These are phyloP conservation scores for Pleurotus ostreatus DNA, from an alignment of 768 basidiomycete genomes.

Conservation along the genomic window DNA sequence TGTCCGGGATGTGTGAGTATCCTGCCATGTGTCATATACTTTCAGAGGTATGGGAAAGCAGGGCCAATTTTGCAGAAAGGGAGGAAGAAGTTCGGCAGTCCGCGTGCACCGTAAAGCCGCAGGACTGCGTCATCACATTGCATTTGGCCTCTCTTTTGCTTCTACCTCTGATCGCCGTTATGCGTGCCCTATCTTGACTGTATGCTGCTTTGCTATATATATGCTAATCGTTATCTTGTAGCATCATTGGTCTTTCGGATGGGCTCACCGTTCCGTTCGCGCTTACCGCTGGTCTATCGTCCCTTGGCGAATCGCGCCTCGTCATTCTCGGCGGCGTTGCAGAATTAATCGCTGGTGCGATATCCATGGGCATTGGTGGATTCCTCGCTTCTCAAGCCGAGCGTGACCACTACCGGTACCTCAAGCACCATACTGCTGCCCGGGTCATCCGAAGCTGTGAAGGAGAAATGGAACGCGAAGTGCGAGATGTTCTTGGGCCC, in stretches of 20 bases:
- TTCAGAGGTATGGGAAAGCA: not conserved
- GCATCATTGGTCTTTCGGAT: conserved; percentile 87
- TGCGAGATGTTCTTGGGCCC: conserved; percentile 80
- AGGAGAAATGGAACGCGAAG: conserved; percentile 96
- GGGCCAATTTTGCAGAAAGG: not conserved
- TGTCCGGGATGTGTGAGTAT: conserved; percentile 77
- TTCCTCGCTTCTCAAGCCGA: conserved; percentile 97
- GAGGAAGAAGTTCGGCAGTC: not conserved
- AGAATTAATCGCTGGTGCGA: conserved; percentile 93
- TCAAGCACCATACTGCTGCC: conserved; percentile 65
- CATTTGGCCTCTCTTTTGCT: not conserved
- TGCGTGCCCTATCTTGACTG: no score
- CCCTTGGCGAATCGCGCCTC: conserved; percentile 84
- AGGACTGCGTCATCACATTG: not conserved
- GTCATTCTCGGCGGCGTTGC: conserved; percentile 94
- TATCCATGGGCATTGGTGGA: conserved; percentile 98
- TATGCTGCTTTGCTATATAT: no score
- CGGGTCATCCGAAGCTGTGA: conserved; percentile 87
- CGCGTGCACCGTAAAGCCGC: not conserved
- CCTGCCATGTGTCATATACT: not conserved
- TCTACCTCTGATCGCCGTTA: conserved; percentile 1
- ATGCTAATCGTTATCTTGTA: conserved; percentile 22
- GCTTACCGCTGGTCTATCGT: conserved; percentile 82
- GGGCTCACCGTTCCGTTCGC: conserved; percentile 92
- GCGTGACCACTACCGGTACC: conserved; percentile 89